A percentile compares a stretch with the other conserved stretches of the same genome.
phyloP scores from a whole-genome alignment of 2,329 filamentous ascomycete genomes.

The Aureobasidium sp. region DNA sequence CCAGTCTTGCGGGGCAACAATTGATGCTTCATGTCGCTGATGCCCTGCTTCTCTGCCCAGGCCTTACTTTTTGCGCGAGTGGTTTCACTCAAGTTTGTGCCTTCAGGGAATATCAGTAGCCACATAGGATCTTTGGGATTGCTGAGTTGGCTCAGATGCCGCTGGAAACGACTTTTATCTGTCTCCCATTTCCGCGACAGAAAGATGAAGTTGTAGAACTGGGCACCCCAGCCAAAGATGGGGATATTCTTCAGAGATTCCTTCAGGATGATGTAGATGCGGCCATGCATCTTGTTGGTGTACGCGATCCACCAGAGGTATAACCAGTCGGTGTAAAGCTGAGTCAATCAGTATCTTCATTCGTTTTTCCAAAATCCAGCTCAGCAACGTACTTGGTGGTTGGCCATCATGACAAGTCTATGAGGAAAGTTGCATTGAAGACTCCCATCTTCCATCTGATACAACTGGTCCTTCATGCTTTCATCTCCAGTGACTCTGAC shows the following conservation, averaged over 20 bases:
- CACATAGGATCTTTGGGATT: slow-evolving; percentile 71
- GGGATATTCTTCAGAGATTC: slow-evolving; percentile 77
- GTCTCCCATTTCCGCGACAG: slow-evolving; percentile 77
- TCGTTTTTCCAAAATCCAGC: slow-evolving; percentile 43
- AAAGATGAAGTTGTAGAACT: slow-evolving; percentile 82
- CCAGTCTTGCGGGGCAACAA: slow-evolving; percentile 73
- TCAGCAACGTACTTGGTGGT: slow-evolving; percentile 55
- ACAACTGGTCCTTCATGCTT: slow-evolving; percentile 68
- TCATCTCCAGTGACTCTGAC: slow-evolving; percentile 77
- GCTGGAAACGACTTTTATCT: slow-evolving; percentile 63
- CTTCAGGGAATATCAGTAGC: slow-evolving; percentile 78
- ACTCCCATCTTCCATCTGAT: slow-evolving; percentile 59
- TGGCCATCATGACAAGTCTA: slow-evolving; percentile 72
- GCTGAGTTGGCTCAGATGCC: slow-evolving; percentile 63
- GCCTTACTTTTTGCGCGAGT: slow-evolving; percentile 59
- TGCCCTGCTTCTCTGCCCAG: slow-evolving; percentile 67
- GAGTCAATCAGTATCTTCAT: slow-evolving; percentile 54
- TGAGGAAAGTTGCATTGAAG: slow-evolving; percentile 73
- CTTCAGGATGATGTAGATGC: slow-evolving; percentile 85
- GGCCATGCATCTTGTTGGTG: slow-evolving; percentile 67
- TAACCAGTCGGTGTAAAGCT: slow-evolving; percentile 80
- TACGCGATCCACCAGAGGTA: slow-evolving; percentile 86
- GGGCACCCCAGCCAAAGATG: slow-evolving; percentile 68
- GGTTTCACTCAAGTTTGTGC: slow-evolving; percentile 71
- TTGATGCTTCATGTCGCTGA: slow-evolving; percentile 60